A percentile compares a stretch with the other conserved stretches of the same genome.
phyloP scores from a whole-genome alignment of 2,329 filamentous ascomycete genomes.

The Stagonosporopsis tanaceti region DNA sequence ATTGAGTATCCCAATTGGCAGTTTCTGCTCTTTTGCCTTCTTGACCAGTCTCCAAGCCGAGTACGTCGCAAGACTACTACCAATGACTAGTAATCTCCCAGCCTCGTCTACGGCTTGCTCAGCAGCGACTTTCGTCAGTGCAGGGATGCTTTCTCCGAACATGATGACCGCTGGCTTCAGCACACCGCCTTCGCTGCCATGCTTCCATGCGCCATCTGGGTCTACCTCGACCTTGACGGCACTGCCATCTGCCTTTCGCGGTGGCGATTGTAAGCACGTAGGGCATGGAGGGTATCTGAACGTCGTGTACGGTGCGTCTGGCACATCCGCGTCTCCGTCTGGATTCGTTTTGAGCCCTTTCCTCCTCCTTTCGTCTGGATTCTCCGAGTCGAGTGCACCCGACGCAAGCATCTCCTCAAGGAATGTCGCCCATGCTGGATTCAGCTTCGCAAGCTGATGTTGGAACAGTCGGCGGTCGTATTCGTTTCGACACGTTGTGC shows the following conservation, averaged over 20 bases:
- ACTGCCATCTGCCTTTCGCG: conserved; percentile 61
- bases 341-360: conserved; percentile 85
- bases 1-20: conserved; percentile 88
- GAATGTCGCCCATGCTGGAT: conserved; percentile 85
- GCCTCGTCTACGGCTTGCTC: conserved; percentile 80
- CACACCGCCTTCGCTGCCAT: conserved; percentile 68
- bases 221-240: conserved; percentile 71
- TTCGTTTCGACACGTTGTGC: conserved; percentile 77
- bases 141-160: conserved; percentile 89
- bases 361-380: conserved; percentile 71
- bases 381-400: conserved; percentile 80
- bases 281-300: conserved; percentile 94
- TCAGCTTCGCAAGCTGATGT: conserved; percentile 74
- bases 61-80: conserved; percentile 92
- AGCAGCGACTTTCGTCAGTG: conserved; percentile 74
- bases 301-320: conserved; percentile 83
- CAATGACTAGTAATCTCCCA: conserved; percentile 78
- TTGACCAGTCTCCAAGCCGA: conserved; percentile 92
- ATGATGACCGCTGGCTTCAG: conserved; percentile 94
- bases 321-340: conserved; percentile 92
- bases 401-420: conserved; percentile 74
- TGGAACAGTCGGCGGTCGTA: conserved; percentile 80
- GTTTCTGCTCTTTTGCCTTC: conserved; percentile 79
- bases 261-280: conserved; percentile 74
- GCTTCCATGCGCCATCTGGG: conserved; percentile 77